Conservation (phyloP, 2,329 filamentous ascomycete genomes). For the Neofusicoccum sp. region DNA sequence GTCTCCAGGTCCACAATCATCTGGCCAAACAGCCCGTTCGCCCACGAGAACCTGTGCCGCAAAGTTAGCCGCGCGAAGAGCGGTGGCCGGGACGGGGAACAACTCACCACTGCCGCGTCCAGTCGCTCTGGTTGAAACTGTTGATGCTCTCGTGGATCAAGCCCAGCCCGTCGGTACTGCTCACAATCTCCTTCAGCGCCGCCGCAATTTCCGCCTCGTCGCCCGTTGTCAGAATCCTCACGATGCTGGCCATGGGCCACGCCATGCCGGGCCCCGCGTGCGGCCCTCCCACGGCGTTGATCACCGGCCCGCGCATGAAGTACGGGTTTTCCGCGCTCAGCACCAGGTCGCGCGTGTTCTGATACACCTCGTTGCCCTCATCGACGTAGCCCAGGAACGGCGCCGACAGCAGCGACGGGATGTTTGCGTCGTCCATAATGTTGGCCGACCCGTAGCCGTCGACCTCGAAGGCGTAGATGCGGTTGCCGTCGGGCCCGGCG, state of each 20-base stretch:
- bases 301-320: conserved; percentile 49
- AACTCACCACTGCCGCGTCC: conserved; percentile 49
- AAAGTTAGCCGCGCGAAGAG: neutral
- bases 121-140: conserved; percentile 45
- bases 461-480: conserved; percentile 50
- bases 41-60: conserved; percentile 45
- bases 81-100: neutral
- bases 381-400: conserved; percentile 61
- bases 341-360: conserved; percentile 46
- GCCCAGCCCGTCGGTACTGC: conserved; percentile 48
- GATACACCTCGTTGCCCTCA: conserved; percentile 41
- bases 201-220: conserved; percentile 48
- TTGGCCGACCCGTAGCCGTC: conserved; percentile 53
- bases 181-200: conserved; percentile 45
- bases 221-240: conserved; percentile 50
- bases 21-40: conserved; percentile 52
- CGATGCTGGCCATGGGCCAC: conserved; percentile 54
- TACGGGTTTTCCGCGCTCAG: conserved; percentile 49
- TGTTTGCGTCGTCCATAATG: conserved; percentile 71
- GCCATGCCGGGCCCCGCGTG: conserved; percentile 47
- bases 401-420: conserved; percentile 64
- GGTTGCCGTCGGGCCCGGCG: conserved; percentile 33
- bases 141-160: conserved; percentile 54
- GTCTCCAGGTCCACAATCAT: conserved; percentile 48
- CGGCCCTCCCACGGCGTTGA: conserved; percentile 50